Evolutionary conservation across 257 asterid genomes (phyloP).

Genomic region (Nicotiana sylvestris): DNA sequence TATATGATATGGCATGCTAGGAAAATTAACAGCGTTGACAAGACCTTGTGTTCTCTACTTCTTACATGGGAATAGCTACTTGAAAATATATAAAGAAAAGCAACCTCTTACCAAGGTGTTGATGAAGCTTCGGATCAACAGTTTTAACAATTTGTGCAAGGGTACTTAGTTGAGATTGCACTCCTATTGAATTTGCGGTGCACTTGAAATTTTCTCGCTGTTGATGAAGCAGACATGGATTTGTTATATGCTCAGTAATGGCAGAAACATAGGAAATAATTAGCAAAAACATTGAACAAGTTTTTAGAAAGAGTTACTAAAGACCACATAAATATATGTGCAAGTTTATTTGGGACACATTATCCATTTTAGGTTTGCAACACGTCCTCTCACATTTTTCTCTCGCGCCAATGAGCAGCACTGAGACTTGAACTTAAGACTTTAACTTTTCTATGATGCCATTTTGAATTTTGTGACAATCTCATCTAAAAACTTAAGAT

Average conservation of each 20-base stretch:
- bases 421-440: background rate
- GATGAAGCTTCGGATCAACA: constrained; percentile 90
- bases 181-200: constrained; percentile 74
- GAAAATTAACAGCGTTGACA: background rate
- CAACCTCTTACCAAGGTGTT: constrained; percentile 66
- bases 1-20: background rate
- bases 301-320: background rate
- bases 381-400: background rate
- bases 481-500: background rate
- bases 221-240: constrained; percentile 20
- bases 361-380: background rate
- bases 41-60: background rate
- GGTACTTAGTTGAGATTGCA: constrained; percentile 79
- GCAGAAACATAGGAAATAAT: background rate
- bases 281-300: background rate
- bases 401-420: background rate
- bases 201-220: constrained; percentile 88
- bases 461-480: background rate
- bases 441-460: too few relatives aligned
- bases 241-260: background rate
- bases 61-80: background rate
- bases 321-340: background rate
- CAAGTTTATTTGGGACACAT: background rate
- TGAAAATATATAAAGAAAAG: constrained; percentile 7
- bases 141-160: constrained; percentile 77